These are phyloP conservation scores for Tulasnella calospora DNA, from an alignment of 768 basidiomycete genomes.

Conservation along the genomic window DNA sequence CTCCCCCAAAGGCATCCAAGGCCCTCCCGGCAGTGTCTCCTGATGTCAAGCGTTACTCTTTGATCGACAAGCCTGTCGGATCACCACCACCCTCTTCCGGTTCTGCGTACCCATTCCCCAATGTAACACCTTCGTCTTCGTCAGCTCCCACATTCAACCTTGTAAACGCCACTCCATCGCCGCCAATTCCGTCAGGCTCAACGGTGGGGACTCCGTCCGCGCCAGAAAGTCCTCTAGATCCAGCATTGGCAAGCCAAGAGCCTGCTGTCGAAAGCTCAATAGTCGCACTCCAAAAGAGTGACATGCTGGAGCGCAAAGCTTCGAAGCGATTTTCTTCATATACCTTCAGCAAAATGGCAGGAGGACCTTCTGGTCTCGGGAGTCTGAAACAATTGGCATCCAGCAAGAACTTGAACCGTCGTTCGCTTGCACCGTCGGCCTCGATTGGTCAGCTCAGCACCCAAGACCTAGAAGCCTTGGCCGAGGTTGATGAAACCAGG, in stretches of 20 bases:
- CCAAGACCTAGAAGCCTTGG: slow-evolving; percentile 66
- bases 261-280: slow-evolving; percentile 75
- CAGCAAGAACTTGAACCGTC: slow-evolving; percentile 48
- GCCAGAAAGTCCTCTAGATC: slow-evolving; percentile 37
- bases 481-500: slow-evolving; percentile 62
- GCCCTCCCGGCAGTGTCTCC: slow-evolving; percentile 47
- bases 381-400: slow-evolving; percentile 34
- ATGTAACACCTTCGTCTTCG: not conserved
- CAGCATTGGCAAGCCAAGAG: slow-evolving; percentile 6
- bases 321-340: slow-evolving; percentile 95
- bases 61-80: slow-evolving; percentile 62
- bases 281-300: slow-evolving; percentile 81
- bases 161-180: slow-evolving; percentile 41
- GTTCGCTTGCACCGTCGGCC: slow-evolving; percentile 39
- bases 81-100: not conserved
- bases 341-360: slow-evolving; percentile 87
- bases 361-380: slow-evolving; percentile 43
- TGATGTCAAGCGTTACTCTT: slow-evolving; percentile 70
- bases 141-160: slow-evolving; percentile 17
- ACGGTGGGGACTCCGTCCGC: not conserved
- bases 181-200: not conserved
- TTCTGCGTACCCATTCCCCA: slow-evolving; percentile 26
- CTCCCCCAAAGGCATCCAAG: slow-evolving; percentile 15
- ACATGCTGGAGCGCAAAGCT: slow-evolving; percentile 82
- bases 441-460: slow-evolving; percentile 57